Evolutionary conservation across 2,329 filamentous ascomycete genomes (phyloP).

Genomic region (Ceratocystis papillata): DNA sequence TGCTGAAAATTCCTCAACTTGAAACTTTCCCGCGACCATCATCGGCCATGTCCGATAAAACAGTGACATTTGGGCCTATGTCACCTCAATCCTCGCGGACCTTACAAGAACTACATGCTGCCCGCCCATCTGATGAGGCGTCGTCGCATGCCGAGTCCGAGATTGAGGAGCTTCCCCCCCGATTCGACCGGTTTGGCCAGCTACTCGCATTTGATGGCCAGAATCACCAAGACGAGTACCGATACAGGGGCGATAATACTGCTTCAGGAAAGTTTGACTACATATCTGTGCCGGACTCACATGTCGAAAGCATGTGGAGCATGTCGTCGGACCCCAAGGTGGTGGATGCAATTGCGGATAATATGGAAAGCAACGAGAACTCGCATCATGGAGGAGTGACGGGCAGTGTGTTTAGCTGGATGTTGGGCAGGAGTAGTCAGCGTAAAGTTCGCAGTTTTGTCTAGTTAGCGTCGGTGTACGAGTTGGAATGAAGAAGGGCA

Average conservation of each 20-base stretch:
- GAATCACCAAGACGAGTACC: not conserved
- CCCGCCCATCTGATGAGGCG: conserved; percentile 18
- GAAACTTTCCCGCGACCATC: not conserved
- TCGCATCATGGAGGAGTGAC: not conserved
- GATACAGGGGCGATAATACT: not conserved
- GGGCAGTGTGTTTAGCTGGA: not conserved
- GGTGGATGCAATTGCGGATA: not conserved
- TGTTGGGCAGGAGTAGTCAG: not conserved
- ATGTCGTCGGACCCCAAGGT: conserved; percentile 4
- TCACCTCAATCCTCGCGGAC: conserved; percentile 34
- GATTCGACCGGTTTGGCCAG: conserved; percentile 38
- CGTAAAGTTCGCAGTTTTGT: not conserved
- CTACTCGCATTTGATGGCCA: conserved; percentile 29
- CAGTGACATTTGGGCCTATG: conserved; percentile 39
- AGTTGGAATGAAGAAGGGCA: not conserved
- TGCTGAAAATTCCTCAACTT: conserved; percentile 7
- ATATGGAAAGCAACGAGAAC: not conserved
- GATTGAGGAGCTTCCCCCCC: conserved; percentile 38
- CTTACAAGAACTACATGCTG: conserved; percentile 20
- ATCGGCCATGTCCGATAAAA: conserved; percentile 17
- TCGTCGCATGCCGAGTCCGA: conserved; percentile 31
- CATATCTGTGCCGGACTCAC: not conserved
- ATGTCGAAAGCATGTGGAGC: not conserved
- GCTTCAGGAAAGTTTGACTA: not conserved
- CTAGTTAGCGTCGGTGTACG: not conserved